A percentile compares a stretch with the other conserved stretches of the same genome.
Evolutionary conservation across 2,329 filamentous ascomycete species (phyloP).

Genomic region (Calonectria leucothoes): DNA sequence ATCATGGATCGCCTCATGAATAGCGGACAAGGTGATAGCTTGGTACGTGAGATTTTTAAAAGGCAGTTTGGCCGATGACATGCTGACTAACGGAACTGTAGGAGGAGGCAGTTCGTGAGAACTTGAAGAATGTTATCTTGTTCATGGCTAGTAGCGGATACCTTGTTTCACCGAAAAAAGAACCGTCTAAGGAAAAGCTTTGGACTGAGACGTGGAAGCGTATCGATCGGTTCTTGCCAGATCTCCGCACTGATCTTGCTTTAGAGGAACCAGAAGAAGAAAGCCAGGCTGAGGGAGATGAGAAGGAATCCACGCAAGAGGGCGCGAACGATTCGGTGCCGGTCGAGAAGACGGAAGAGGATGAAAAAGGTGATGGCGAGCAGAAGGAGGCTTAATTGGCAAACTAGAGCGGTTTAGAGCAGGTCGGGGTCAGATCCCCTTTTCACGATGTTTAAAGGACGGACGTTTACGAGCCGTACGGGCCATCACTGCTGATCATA

Average conservation of each 20-base stretch:
- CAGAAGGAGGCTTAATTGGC: not conserved
- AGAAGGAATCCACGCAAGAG: not conserved
- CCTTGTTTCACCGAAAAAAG: constrained; percentile 75
- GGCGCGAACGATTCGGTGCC: not conserved
- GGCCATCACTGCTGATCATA: not conserved
- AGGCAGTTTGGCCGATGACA: too few relatives aligned
- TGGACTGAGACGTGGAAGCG: constrained; percentile 75
- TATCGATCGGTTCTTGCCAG: constrained; percentile 73
- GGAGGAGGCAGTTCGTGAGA: constrained; percentile 96
- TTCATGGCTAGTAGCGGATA: constrained; percentile 94
- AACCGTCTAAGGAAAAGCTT: constrained; percentile 65
- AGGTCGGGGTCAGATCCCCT: not conserved
- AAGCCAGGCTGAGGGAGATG: not conserved
- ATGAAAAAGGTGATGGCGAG: constrained; percentile 5
- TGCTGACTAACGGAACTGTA: constrained; percentile 50
- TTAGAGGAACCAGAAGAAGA: constrained; percentile 55
- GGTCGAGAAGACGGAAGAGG: not conserved
- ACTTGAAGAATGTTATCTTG: constrained; percentile 93
- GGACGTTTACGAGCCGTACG: not conserved
- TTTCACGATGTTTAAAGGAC: not conserved
- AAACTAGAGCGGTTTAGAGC: not conserved
- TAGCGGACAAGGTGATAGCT: constrained; percentile 88
- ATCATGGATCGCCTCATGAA: constrained; percentile 98
- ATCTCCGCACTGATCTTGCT: constrained; percentile 67
- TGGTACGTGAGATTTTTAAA: constrained; percentile 67